Evolutionary conservation across 768 basidiomycete species (phyloP).

Genomic region (Trametes punicea): DNA sequence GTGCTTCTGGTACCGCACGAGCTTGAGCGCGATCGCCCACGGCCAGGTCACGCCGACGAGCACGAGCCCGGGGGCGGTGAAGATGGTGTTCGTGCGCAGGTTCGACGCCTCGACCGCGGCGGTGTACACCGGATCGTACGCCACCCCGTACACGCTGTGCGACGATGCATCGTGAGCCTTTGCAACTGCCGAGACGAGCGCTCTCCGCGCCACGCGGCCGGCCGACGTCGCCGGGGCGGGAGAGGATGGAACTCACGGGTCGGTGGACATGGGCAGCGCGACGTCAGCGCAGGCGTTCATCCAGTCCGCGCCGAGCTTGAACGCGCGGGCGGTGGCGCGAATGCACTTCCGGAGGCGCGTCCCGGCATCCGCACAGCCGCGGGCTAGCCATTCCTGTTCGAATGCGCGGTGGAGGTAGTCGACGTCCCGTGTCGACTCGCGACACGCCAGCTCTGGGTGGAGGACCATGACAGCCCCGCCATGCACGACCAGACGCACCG

Average conservation of each 20-base stretch:
- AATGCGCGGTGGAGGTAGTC: conserved; percentile 67
- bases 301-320: conserved; percentile 60
- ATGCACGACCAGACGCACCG: conserved; percentile 61
- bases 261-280: conserved; percentile 57
- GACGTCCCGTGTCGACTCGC: conserved; percentile 57
- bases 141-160: conserved; percentile 19
- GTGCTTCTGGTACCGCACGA: conserved; percentile 60
- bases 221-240: neutral
- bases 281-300: conserved; percentile 76
- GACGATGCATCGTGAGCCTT: neutral
- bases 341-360: conserved; percentile 57
- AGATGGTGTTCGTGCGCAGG: conserved; percentile 53
- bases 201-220: neutral
- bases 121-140: conserved; percentile 59
- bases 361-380: conserved; percentile 50
- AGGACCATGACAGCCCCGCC: conserved; percentile 76
- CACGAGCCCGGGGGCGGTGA: conserved; percentile 46
- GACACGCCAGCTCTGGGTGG: conserved; percentile 43
- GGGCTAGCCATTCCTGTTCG: conserved; percentile 46
- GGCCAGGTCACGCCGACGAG: conserved; percentile 66
- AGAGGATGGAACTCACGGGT: conserved; percentile 45
- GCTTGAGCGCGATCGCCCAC: conserved; percentile 71
- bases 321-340: conserved; percentile 48
- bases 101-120: conserved; percentile 53
- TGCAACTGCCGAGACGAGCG: neutral